Conservation (phyloP, 495 filamentous ascomycete species). For the Immersiella caudata region DNA sequence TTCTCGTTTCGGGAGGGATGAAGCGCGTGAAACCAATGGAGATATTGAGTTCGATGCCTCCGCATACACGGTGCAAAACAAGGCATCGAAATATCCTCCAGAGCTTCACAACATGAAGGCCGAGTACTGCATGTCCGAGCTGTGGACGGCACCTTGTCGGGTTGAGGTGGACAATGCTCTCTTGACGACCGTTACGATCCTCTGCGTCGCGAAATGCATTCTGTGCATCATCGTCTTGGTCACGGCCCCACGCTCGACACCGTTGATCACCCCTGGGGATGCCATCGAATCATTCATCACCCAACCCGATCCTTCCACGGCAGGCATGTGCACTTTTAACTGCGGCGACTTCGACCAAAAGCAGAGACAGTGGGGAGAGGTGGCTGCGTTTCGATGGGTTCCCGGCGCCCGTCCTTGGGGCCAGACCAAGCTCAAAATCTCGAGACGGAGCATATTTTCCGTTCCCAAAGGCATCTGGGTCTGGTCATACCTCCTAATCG, state of each 20-base stretch:
- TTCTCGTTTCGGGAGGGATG: neutral
- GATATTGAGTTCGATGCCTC: neutral
- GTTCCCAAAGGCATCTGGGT: neutral
- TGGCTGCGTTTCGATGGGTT: neutral
- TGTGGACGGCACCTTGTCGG: neutral
- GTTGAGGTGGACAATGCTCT: neutral
- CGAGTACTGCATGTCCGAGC: conserved; percentile 3
- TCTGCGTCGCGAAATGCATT: conserved; percentile 2
- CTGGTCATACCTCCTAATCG: neutral
- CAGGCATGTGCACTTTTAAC: conserved; percentile 5
- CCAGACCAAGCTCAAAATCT: neutral
- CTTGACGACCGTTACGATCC: neutral
- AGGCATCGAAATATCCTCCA: neutral
- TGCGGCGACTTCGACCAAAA: neutral
- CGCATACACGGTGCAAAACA: neutral
- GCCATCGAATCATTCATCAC: conserved; percentile 10
- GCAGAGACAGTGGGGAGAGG: neutral
- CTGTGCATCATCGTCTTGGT: conserved; percentile 1
- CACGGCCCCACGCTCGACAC: neutral
- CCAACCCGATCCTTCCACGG: conserved; percentile 3
- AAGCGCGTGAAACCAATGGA: neutral
- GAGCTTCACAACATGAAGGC: neutral
- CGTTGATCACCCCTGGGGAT: conserved; percentile 4
- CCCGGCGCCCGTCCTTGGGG: neutral
- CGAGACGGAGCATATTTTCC: neutral